These are phyloP conservation scores for Blastobotrys terrestris DNA, from an alignment of 805 yeast species.

Conservation along the genomic window DNA sequence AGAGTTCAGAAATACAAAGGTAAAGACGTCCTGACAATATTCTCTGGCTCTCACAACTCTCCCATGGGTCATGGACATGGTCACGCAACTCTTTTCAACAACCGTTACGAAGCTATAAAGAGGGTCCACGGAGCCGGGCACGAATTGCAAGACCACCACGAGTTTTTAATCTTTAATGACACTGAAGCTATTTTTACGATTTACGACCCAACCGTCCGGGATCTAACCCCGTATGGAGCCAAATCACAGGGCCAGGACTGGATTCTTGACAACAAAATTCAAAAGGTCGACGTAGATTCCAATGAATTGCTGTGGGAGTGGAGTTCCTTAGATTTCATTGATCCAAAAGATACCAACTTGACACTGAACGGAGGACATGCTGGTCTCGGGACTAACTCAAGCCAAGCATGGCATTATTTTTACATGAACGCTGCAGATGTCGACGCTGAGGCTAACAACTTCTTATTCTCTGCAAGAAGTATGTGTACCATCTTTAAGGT, in stretches of 20 bases:
- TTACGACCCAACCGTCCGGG: conserved; percentile 10
- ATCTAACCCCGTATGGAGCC: conserved; percentile 9
- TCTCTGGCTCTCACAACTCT: conserved; percentile 11
- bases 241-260: conserved; percentile 5
- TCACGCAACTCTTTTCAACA: conserved; percentile 9
- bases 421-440: conserved; percentile 12
- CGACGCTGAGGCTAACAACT: conserved; percentile 10
- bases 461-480: conserved; percentile 12
- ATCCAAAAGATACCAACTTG: conserved; percentile 10
- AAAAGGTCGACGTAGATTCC: conserved; percentile 12
- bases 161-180: conserved; percentile 7
- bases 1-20: conserved; percentile 9
- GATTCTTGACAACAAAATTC: conserved; percentile 11
- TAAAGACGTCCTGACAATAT: conserved; percentile 6
- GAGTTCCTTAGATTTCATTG: conserved; percentile 11
- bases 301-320: conserved; percentile 12
- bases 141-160: conserved; percentile 11
- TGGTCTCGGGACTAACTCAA: conserved; percentile 12
- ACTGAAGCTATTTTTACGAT: conserved; percentile 8
- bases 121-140: conserved; percentile 11
- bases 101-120: conserved; percentile 10
- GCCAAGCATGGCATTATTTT: conserved; percentile 14
- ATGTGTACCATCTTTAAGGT: conserved; percentile 12
- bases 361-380: conserved; percentile 11
- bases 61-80: conserved; percentile 15